Conservation (phyloP, 148 eudicot genomes). For the Dianthus caryophyllus region DNA sequence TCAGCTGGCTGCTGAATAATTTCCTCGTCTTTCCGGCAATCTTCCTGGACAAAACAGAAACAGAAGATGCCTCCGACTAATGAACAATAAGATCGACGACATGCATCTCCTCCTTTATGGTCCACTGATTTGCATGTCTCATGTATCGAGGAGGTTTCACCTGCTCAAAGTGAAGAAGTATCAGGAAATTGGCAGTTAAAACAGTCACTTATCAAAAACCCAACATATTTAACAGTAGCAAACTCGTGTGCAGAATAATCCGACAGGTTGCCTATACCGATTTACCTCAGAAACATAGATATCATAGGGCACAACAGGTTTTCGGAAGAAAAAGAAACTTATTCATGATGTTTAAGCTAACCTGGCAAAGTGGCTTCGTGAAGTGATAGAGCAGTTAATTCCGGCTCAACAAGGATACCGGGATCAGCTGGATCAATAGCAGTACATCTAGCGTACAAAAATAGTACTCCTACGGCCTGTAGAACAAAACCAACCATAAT, state of each 20-base stretch:
- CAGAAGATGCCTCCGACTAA: slow-evolving; percentile 63
- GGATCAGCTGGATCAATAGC: slow-evolving; percentile 98
- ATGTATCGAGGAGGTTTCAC: slow-evolving; percentile 48
- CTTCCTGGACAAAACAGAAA: slow-evolving; percentile 61
- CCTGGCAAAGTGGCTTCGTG: slow-evolving; percentile 58
- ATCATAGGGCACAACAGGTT: background rate
- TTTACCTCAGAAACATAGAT: background rate
- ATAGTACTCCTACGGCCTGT: slow-evolving; percentile 68
- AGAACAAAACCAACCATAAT: slow-evolving; percentile 10
- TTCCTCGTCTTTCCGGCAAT: slow-evolving; percentile 76
- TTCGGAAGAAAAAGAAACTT: background rate
- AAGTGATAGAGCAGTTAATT: slow-evolving; percentile 39
- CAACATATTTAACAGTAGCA: background rate
- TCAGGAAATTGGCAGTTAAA: background rate
- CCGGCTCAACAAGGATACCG: slow-evolving; percentile 67
- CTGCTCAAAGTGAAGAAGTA: slow-evolving; percentile 21
- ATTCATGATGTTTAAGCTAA: slow-evolving; percentile 25
- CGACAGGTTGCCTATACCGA: background rate
- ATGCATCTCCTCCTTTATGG: slow-evolving; percentile 34
- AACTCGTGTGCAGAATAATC: background rate
- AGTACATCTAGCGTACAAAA: slow-evolving; percentile 82
- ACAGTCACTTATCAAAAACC: background rate
- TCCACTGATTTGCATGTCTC: slow-evolving; percentile 44
- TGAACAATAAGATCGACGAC: slow-evolving; percentile 41
- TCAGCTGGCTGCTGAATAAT: slow-evolving; percentile 48